A percentile compares a stretch with the other conserved stretches of the same genome.
Conservation (phyloP, 2,329 filamentous ascomycete species). For the Microdochium bolleyi region DNA sequence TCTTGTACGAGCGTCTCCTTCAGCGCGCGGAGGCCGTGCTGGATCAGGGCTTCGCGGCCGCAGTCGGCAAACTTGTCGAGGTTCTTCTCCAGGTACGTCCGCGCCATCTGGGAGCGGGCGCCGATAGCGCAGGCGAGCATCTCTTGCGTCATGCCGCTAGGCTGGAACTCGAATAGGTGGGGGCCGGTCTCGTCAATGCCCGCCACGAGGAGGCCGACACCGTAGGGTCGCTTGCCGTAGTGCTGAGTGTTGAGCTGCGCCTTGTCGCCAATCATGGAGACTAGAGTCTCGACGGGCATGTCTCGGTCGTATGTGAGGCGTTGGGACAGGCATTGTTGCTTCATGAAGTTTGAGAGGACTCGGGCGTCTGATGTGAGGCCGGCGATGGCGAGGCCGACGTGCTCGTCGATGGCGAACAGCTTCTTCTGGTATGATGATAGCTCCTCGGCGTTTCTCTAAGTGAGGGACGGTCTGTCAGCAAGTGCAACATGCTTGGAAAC, state of each 20-base stretch:
- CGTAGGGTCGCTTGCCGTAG: conserved; percentile 93
- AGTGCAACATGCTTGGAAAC: conserved; percentile 1
- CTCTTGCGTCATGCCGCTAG: conserved; percentile 91
- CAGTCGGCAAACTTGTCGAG: conserved; percentile 73
- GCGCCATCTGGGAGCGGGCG: conserved; percentile 91
- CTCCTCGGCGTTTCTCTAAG: conserved; percentile 94
- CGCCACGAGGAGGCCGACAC: conserved; percentile 84
- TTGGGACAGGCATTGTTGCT: conserved; percentile 93
- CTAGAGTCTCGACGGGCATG: conserved; percentile 83
- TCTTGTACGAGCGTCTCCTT: conserved; percentile 96
- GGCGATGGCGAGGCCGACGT: conserved; percentile 91
- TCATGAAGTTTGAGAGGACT: conserved; percentile 99
- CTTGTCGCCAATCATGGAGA: conserved; percentile 88
- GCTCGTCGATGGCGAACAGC: conserved; percentile 92
- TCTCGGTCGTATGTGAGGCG: conserved; percentile 93
- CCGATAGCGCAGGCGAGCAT: conserved; percentile 96
- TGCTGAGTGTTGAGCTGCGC: conserved; percentile 97
- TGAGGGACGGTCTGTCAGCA: conserved; percentile 5
- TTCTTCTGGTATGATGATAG: conserved; percentile 99
- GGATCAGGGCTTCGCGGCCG: conserved; percentile 77
- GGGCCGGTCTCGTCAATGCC: conserved; percentile 91
- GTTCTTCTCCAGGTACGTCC: conserved; percentile 93
- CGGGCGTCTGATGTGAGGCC: conserved; percentile 96
- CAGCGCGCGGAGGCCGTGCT: conserved; percentile 81
- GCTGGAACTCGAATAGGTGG: conserved; percentile 98